Base-by-base conservation (phyloP, 805 yeast genomes). In the Starmerella apis region DNA sequence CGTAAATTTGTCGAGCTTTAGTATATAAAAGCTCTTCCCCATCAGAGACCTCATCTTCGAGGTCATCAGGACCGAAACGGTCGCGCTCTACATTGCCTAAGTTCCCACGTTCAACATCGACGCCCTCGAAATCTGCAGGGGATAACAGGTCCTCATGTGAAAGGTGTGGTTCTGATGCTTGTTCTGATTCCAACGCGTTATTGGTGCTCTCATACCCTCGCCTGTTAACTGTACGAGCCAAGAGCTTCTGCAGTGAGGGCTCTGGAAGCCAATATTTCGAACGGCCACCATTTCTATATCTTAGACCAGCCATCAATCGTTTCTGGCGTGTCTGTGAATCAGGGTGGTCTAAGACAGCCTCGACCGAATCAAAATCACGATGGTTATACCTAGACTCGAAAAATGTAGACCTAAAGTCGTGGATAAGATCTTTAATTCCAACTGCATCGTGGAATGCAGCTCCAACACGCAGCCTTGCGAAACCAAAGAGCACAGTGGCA, bases 351-450 rank as follows among this genome's bases (percentile, higher is more conserved):
- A 81, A 72, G 39, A 77, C 59, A 0, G 83, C 80, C 55, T 83
- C 86, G 0, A 80, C 81, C 0, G 95, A 79, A 62, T 88, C 95
- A 67, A 87, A 90, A 50, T 78, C 78, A 52, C 83, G 75, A 63
- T 85, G 87, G 56, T 84, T 86, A 63, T 92, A 90, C 47, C 73
- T 72, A 49, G 78, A 80, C 2, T 92, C 90, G 1, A 81, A 75
- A 47, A 76, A 66, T 0, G 94, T 78, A 43, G 74, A 69, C 57
- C 74, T 78, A 63, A 88, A 81, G 68, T 92, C 99, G 63, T 78
- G 76, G 11, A 79, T 64, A 47, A 92, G 71, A 65, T 92, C 99
- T n/a, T 74, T 78, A 49, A 76, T 63, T 0, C 92, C 92, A 49
- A 82, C 67, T 57, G 83, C 79, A 61, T 92, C 99, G 48, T 78